Evolutionary conservation across 768 basidiomycete species (phyloP).

Genomic region (Cystofilobasidium bisporidii): DNA sequence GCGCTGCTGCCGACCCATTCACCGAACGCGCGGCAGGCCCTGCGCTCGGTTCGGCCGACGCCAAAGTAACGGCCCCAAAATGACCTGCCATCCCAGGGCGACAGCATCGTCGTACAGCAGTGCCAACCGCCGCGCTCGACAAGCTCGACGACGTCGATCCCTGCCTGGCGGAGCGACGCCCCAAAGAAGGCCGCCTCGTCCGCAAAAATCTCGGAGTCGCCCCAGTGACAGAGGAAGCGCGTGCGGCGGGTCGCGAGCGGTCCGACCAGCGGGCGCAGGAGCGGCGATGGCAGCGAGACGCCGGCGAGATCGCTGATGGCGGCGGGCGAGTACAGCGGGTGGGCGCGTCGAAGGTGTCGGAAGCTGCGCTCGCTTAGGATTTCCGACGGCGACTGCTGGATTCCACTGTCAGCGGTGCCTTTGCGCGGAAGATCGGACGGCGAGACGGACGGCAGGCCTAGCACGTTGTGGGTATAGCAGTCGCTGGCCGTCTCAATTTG

Average conservation of each 20-base stretch:
- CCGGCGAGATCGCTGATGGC: background rate
- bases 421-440: background rate
- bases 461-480: conserved; percentile 1
- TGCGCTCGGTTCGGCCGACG: background rate
- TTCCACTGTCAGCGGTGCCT: too few relatives aligned
- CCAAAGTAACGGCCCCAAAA: background rate
- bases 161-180: background rate
- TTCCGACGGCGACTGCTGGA: background rate
- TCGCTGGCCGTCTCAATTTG: background rate
- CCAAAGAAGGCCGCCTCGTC: background rate
- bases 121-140: conserved; percentile 1
- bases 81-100: background rate
- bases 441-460: background rate
- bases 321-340: background rate
- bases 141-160: background rate
- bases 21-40: background rate
- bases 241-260: background rate
- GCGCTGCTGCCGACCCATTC: background rate
- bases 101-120: background rate
- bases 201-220: background rate
- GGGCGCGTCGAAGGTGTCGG: background rate
- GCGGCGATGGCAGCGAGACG: background rate
- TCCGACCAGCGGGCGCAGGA: too few relatives aligned
- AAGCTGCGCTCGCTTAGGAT: background rate
- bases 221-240: background rate